Evolutionary conservation across 2,329 filamentous ascomycete genomes (phyloP).

Genomic region (Apiospora marii): DNA sequence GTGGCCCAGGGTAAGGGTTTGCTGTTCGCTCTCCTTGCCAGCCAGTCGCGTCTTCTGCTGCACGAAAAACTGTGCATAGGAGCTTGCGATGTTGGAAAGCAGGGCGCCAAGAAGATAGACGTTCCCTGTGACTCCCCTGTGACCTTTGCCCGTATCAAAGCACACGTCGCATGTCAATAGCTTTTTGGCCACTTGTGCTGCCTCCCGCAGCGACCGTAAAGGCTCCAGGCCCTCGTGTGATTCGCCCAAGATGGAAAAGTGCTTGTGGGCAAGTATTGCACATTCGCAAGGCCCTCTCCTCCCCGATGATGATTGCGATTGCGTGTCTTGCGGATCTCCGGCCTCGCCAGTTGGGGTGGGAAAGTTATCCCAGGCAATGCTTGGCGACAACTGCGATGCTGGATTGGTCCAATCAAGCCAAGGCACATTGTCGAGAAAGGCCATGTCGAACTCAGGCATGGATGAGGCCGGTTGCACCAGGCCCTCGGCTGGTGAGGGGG

Average conservation of each 20-base stretch:
- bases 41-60: conserved; percentile 14
- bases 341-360: background rate
- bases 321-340: background rate
- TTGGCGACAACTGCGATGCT: conserved; percentile 15
- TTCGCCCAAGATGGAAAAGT: conserved; percentile 3
- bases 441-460: conserved; percentile 11
- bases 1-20: background rate
- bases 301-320: background rate
- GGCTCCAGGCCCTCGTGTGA: conserved; percentile 4
- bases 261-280: conserved; percentile 13
- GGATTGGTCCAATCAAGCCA: conserved; percentile 16
- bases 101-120: conserved; percentile 6
- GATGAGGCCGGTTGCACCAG: conserved; percentile 4
- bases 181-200: conserved; percentile 11
- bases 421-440: background rate
- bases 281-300: conserved; percentile 1
- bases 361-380: conserved; percentile 14
- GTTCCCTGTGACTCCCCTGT: conserved; percentile 1
- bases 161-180: conserved; percentile 10
- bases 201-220: conserved; percentile 17
- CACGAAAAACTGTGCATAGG: conserved; percentile 11
- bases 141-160: conserved; percentile 19
- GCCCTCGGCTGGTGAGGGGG: background rate
- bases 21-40: background rate
- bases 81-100: conserved; percentile 11